A percentile compares a stretch with the other conserved stretches of the same genome.
Conservation (phyloP, 2,329 filamentous ascomycete genomes). For the Phyllosticta citribraziliensis region DNA sequence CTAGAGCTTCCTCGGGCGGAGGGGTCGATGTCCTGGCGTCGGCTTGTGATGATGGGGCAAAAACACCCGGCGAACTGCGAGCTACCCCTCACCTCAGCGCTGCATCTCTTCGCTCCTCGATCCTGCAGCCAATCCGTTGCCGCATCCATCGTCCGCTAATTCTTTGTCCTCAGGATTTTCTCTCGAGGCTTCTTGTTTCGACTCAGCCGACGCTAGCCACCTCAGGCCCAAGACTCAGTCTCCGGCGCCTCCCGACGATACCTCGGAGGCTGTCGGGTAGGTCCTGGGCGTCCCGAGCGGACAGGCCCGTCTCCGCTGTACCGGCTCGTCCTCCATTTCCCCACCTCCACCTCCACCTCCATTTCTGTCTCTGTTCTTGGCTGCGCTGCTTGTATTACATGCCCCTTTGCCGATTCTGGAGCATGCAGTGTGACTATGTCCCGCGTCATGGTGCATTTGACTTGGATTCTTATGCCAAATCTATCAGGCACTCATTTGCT, state of each 20-base stretch:
- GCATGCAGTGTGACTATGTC: not conserved
- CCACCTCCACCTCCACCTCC: not conserved
- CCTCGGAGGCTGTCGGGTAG: not conserved
- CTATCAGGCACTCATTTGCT: not conserved
- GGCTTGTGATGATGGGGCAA: constrained; percentile 10
- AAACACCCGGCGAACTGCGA: not conserved
- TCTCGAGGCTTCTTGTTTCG: not conserved
- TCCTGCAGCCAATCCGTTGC: not conserved
- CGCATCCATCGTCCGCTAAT: not conserved
- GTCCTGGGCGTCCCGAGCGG: not conserved
- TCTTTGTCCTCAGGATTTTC: not conserved
- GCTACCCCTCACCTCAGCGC: not conserved
- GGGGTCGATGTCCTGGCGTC: constrained; percentile 4
- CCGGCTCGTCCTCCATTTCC: not conserved
- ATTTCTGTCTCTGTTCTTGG: not conserved
- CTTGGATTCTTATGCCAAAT: not conserved
- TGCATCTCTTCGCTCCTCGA: not conserved
- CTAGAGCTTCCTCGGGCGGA: constrained; percentile 10
- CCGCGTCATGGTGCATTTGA: not conserved
- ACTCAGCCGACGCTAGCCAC: not conserved
- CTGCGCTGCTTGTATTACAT: not conserved
- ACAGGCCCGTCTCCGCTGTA: not conserved
- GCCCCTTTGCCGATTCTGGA: not conserved
- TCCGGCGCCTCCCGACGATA: not conserved
- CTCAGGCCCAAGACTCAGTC: not conserved